phyloP scores from a whole-genome alignment of 73 alveolate species.

The Paramecium sonneborni region DNA sequence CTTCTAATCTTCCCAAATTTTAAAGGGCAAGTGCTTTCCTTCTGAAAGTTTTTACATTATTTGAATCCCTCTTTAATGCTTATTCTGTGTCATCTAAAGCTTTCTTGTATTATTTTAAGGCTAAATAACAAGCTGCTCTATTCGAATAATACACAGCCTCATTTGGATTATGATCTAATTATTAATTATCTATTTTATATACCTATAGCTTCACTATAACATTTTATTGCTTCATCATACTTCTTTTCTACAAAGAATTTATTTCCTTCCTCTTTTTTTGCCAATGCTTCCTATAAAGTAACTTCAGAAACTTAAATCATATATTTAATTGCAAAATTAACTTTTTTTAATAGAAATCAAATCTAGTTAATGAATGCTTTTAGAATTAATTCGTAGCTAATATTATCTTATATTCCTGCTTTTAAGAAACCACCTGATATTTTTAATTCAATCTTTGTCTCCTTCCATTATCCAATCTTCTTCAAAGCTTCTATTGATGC shows the following conservation, averaged over 20 bases:
- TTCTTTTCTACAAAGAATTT: background rate
- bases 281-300: background rate
- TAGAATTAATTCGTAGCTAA: conserved; percentile 82
- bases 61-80: conserved; percentile 84
- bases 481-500: conserved; percentile 75
- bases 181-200: background rate
- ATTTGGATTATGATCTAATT: conserved; percentile 30
- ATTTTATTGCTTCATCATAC: background rate
- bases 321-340: background rate
- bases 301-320: conserved; percentile 51
- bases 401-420: conserved; percentile 87
- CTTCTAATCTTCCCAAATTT: conserved; percentile 80
- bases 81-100: conserved; percentile 86
- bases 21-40: conserved; percentile 76
- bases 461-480: conserved; percentile 98
- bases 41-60: conserved; percentile 81
- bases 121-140: conserved; percentile 88
- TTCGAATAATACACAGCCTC: conserved; percentile 86
- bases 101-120: conserved; percentile 79
- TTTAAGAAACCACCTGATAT: conserved; percentile 94
- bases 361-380: conserved; percentile 96
- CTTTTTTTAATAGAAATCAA: conserved; percentile 51
- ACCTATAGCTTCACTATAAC: conserved; percentile 9
- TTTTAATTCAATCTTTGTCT: conserved; percentile 89
- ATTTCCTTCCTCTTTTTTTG: conserved; percentile 20